Conservation (phyloP, 192 early-diverging fungal genomes). For the Coemansia sp. region DNA sequence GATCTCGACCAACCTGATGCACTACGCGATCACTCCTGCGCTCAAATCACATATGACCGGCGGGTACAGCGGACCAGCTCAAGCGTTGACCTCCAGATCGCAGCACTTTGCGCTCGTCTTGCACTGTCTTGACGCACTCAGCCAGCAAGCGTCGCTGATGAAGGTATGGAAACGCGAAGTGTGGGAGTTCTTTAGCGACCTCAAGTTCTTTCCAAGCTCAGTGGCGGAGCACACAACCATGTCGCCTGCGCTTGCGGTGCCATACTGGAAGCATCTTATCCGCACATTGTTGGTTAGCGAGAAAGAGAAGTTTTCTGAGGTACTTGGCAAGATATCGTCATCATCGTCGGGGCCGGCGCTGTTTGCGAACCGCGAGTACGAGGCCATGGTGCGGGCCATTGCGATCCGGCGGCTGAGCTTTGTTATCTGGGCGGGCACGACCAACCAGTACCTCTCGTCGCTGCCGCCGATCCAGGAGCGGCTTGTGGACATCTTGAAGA, state of each 20-base stretch:
- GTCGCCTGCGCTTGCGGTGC: conserved; percentile 30
- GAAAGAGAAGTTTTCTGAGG: conserved; percentile 74
- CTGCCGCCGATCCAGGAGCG: conserved; percentile 85
- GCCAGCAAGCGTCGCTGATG: conserved; percentile 42
- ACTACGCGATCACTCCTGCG: conserved; percentile 75
- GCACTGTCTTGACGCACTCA: conserved; percentile 35
- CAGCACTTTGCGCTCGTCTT: conserved; percentile 43
- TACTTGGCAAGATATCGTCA: conserved; percentile 73
- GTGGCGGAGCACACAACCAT: conserved; percentile 28
- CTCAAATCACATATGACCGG: conserved; percentile 64
- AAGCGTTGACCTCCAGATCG: conserved; percentile 29
- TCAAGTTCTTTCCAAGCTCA: conserved; percentile 48
- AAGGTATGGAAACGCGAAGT: conserved; percentile 53
- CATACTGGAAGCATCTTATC: conserved; percentile 73
- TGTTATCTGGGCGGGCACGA: conserved; percentile 70
- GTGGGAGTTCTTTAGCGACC: conserved; percentile 54
- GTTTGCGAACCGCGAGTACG: conserved; percentile 84
- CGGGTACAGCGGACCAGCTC: conserved; percentile 44
- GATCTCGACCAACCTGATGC: conserved; percentile 72
- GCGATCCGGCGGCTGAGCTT: conserved; percentile 78
- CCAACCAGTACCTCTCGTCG: conserved; percentile 78
- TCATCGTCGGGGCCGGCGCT: conserved; percentile 62
- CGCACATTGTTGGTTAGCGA: conserved; percentile 72
- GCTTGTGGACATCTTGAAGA: conserved; percentile 84
- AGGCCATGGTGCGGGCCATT: conserved; percentile 67